These are phyloP conservation scores for Hyaloperonospora arabidopsidis DNA, from an alignment of 352 stramenopile genomes.

Conservation along the genomic window DNA sequence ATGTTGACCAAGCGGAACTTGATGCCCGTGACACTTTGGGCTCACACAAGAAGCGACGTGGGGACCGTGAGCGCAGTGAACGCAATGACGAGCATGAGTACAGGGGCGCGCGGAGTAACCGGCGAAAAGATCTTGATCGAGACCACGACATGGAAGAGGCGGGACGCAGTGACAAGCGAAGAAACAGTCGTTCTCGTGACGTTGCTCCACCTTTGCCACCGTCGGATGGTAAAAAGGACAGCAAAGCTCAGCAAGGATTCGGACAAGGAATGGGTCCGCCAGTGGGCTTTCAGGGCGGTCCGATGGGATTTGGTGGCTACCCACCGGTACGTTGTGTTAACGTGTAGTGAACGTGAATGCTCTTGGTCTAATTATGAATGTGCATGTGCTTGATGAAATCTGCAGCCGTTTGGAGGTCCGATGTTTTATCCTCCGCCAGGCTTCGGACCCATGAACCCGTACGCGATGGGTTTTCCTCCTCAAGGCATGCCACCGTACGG, in stretches of 20 bases:
- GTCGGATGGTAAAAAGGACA: constrained; percentile 19
- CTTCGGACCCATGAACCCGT: constrained; percentile 52
- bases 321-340: constrained; percentile 37
- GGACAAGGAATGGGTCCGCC: constrained; percentile 32
- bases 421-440: constrained; percentile 73
- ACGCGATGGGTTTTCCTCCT: constrained; percentile 63
- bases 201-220: constrained; percentile 26
- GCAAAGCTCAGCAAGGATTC: constrained; percentile 23
- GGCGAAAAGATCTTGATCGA: constrained; percentile 21
- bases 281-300: constrained; percentile 51
- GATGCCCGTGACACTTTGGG: constrained; percentile 55
- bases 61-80: constrained; percentile 21
- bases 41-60: constrained; percentile 56
- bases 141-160: constrained; percentile 25
- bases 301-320: constrained; percentile 56
- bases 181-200: constrained; percentile 21
- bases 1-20: constrained; percentile 68
- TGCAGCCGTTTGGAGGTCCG: constrained; percentile 52
- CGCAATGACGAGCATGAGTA: constrained; percentile 23
- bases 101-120: constrained; percentile 11
- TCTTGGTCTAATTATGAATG: constrained; percentile 8
- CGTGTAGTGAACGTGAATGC: background rate
- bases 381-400: constrained; percentile 9
- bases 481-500: constrained; percentile 43
- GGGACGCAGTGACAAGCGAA: constrained; percentile 20